Evolutionary conservation across 345 rosid genomes (phyloP).

Genomic region (Syzygium aromaticum): DNA sequence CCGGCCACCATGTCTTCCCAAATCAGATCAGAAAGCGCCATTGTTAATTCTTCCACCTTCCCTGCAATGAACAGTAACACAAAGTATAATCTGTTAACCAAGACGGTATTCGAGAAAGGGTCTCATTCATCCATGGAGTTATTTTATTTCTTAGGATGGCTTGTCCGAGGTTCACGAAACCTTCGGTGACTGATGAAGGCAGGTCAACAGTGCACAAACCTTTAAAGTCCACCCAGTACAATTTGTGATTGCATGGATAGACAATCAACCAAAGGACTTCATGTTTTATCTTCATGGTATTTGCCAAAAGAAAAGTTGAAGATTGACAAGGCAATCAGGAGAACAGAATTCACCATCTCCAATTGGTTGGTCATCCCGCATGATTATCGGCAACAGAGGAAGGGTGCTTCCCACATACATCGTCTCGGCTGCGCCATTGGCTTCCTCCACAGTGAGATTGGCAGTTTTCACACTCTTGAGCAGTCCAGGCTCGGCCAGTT

Average conservation of each 20-base stretch:
- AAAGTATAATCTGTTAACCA: not conserved
- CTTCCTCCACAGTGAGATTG: constrained; percentile 38
- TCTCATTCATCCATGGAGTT: not conserved
- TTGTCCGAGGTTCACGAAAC: not conserved
- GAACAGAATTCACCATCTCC: constrained; percentile 44
- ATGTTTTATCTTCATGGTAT: not conserved
- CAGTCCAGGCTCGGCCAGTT: constrained; percentile 40
- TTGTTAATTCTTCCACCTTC: constrained; percentile 54
- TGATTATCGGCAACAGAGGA: constrained; percentile 43
- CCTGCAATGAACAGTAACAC: constrained; percentile 28
- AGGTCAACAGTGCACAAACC: not conserved
- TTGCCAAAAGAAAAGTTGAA: not conserved
- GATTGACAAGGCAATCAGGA: not conserved
- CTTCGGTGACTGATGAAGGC: not conserved
- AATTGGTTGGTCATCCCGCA: constrained; percentile 56
- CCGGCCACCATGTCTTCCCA: constrained; percentile 74
- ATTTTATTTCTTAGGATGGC: not conserved
- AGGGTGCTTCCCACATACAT: constrained; percentile 69
- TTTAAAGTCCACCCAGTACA: not conserved
- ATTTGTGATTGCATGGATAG: not conserved
- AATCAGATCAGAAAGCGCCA: constrained; percentile 53
- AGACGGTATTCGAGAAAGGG: not conserved
- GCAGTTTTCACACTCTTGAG: constrained; percentile 31
- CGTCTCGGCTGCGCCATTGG: constrained; percentile 44
- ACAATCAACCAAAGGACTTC: not conserved